Percentiles rank a stretch among this genome's conserved stretches.
Conservation (phyloP, 163 green algal genomes). For the Trebouxiophyceae sp. region DNA sequence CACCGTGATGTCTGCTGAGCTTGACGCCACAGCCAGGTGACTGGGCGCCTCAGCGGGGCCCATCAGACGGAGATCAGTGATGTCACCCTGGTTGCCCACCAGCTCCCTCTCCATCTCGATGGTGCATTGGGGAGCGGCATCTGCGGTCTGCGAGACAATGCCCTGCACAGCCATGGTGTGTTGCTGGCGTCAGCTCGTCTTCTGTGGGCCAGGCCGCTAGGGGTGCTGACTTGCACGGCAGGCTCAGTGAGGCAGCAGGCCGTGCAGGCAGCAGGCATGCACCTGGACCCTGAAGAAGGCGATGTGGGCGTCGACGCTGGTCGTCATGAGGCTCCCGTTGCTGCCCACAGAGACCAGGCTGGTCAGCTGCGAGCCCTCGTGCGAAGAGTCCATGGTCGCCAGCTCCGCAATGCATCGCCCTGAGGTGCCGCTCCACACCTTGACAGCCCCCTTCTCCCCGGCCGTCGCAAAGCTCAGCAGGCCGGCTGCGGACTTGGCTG, state of each 20-base stretch:
- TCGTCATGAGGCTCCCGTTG: slow-evolving; percentile 44
- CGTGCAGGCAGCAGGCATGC: no score
- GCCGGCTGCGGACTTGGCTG: neutral
- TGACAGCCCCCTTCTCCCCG: slow-evolving; percentile 57
- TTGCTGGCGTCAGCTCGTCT: no score
- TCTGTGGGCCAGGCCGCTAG: no score
- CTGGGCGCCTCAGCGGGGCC: slow-evolving; percentile 28
- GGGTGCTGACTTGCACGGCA: no score
- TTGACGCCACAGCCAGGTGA: slow-evolving; percentile 76
- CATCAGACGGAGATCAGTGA: slow-evolving; percentile 88
- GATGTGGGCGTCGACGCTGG: slow-evolving; percentile 73
- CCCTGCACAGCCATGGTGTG: no score
- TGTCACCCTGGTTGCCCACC: slow-evolving; percentile 79
- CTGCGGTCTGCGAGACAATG: no score
- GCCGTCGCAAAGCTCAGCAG: slow-evolving; percentile 62
- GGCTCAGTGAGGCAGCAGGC: no score
- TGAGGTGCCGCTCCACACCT: slow-evolving; percentile 46
- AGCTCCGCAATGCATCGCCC: slow-evolving; percentile 26
- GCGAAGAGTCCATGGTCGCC: neutral
- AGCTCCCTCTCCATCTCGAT: neutral
- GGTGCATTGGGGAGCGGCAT: no score
- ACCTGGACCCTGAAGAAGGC: slow-evolving; percentile 46
- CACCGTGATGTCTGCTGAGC: slow-evolving; percentile 59
- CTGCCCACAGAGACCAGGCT: slow-evolving; percentile 38
- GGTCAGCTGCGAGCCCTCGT: slow-evolving; percentile 26